phyloP scores from a whole-genome alignment of 169 alveolate genomes.

The Eimeria zaria region DNA sequence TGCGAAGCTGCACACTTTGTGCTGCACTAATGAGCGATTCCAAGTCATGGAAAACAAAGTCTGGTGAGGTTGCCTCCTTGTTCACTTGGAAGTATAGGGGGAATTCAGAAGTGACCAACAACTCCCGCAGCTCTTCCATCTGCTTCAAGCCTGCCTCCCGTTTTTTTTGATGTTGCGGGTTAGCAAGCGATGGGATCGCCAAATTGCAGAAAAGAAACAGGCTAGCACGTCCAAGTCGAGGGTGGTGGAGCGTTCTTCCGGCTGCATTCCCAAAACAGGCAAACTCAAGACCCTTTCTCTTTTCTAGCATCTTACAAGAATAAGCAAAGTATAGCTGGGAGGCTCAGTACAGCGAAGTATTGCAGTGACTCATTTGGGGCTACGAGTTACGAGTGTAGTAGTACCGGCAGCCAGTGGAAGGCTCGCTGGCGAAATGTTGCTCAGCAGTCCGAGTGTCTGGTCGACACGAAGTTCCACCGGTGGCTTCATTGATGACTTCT shows the following conservation, averaged over 20 bases:
- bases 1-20: background rate
- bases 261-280: constrained; percentile 40
- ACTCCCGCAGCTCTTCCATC: constrained; percentile 33
- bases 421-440: constrained; percentile 54
- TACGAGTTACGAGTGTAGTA: background rate
- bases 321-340: background rate
- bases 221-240: constrained; percentile 59
- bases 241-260: constrained; percentile 23
- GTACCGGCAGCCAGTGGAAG: constrained; percentile 61
- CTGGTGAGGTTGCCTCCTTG: constrained; percentile 15
- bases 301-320: background rate
- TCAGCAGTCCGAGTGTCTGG: constrained; percentile 46
- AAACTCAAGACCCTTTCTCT: background rate
- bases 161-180: constrained; percentile 1
- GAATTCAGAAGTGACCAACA: background rate
- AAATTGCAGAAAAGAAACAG: constrained; percentile 38
- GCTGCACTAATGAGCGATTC: constrained; percentile 20
- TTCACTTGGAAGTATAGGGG: constrained; percentile 61
- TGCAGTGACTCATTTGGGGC: background rate
- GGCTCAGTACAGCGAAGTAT: background rate
- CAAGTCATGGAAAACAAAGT: constrained; percentile 15
- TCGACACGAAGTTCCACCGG: constrained; percentile 6
- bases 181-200: constrained; percentile 11
- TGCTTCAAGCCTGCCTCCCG: constrained; percentile 38
- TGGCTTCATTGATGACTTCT: background rate